Base-by-base conservation (phyloP, 176 grass and related monocot species). In the Puccinellia tenuiflora region DNA sequence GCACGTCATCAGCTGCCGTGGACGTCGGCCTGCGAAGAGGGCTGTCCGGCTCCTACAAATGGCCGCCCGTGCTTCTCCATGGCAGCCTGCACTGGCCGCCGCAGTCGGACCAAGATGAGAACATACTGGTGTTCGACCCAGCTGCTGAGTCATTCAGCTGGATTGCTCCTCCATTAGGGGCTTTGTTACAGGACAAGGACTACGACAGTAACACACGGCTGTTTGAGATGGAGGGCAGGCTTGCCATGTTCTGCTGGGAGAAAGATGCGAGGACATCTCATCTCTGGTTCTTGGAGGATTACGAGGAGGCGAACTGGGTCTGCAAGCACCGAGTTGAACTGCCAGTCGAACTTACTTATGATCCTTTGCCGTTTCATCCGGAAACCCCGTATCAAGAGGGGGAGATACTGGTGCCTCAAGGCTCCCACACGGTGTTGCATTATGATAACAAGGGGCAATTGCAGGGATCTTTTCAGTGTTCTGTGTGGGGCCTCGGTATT, bases 51-150 rank as follows among this genome's bases (percentile, higher is more conserved):
- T 22, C 64, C 38, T 22, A 5, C 28, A 3, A 0, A 40, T 9
- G 0, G 5, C 75, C 83, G 7, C 54, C 66, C 17, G 42, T 80
- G 43, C 43, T 63, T 15, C 67, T 80, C 54, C 17, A 43, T 21
- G 67, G 33, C 43, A 17, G 45, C 42, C 55, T 86, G 21, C 68
- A 85, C 52, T 85, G 84, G 84, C 39, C 76, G 6, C 62, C 62
- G 35, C 35, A 22, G 48, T 1, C 1, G 61, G 21, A 18, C 25
- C 61, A 64, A 47, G 5, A 17, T 1, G 2, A 10, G 18, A 34
- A 20, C 35, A 78, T 85, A 21, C 9, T 35, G 64, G 65, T 79
- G 65, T 85, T 85, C 39, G 39, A 85, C 65, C 46, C 39, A 48
- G 38, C 5, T 1, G 51, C 39, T 3, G 84, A 85, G 30, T 42